Evolutionary conservation across 2,329 filamentous ascomycete genomes (phyloP).

Genomic region (Colletotrichum somersetense): DNA sequence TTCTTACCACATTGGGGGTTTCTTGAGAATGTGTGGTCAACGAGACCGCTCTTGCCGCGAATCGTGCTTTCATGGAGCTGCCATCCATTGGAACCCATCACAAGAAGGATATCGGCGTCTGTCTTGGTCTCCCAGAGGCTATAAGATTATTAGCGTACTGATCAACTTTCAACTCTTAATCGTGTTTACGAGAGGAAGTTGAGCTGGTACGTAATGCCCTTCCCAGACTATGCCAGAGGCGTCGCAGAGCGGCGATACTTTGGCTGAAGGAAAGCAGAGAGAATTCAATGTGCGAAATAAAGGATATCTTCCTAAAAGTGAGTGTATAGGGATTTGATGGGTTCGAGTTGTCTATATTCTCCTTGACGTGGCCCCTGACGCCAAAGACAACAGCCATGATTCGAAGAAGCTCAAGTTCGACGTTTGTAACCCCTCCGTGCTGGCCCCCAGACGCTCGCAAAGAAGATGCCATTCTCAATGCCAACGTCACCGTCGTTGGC

Average conservation of each 20-base stretch:
- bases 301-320: no score
- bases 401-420: no score
- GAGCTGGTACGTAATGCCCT: background rate
- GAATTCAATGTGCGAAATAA: background rate
- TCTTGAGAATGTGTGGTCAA: no score
- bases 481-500: no score
- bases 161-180: accelerated
- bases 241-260: background rate
- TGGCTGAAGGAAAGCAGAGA: background rate
- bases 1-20: no score
- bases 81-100: slow-evolving; percentile 14
- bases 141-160: background rate
- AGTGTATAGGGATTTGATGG: no score
- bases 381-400: no score
- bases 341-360: no score
- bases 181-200: slow-evolving; percentile 5
- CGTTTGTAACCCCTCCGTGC: no score
- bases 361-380: no score
- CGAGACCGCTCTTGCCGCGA: slow-evolving; percentile 2
- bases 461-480: no score
- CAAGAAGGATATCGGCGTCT: background rate
- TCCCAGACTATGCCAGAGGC: background rate
- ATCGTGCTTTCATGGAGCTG: slow-evolving; percentile 20
- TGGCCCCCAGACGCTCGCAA: no score
- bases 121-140: slow-evolving; percentile 23